Evolutionary conservation across 805 yeast genomes (phyloP), one percentile per base, ranked within the genome.

Genomic region (Debaryomyces hansenii): DNA sequence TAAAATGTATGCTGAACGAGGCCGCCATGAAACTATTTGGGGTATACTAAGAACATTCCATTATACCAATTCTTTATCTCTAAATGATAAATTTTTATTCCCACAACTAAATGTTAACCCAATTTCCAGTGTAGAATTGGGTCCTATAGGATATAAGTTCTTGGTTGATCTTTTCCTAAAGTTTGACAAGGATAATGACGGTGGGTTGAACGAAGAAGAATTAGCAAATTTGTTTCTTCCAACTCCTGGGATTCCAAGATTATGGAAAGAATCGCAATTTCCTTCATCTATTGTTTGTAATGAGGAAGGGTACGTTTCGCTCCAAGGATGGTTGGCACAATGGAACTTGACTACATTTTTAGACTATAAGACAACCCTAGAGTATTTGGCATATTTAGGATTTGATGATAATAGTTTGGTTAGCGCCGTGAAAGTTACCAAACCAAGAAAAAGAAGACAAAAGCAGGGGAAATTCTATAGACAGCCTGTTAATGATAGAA

Each of bases 281-380:
- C 99, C 99, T 0, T 72, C 78, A 20, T 82, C 96, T 1, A 88
- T 96, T 9, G 96, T 92, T 1, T 80, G 96, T 44, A 91, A 90
- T 60, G 97, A 90, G 53, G 84, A 83, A 51, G 97, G 96, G 0
- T 79, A 83, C 60, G 90, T 94, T 4, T 90, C 98, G 0, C 66
- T 94, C 21, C 99, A 95, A 68, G 99, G 99, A 2, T 94, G 99
- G 99, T 69, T 94, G 33, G 99, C 99, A 0, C 98, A 92, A 59
- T 94, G 99, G 99, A 85, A 92, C 56, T 87, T 94, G 87, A 90
- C 97, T 0, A 92, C 98, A 0, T 90, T 82, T 54, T 69, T 94
- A 27, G 96, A 91, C 56, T 82, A 87, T 60, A 82, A 78, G 55
- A 85, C 90, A 0, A 90, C 98, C 0, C 75, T 94, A 42, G 95